These are phyloP conservation scores for Gentiana macrophylla DNA, from an alignment of 257 asterid species.

Conservation along the genomic window DNA sequence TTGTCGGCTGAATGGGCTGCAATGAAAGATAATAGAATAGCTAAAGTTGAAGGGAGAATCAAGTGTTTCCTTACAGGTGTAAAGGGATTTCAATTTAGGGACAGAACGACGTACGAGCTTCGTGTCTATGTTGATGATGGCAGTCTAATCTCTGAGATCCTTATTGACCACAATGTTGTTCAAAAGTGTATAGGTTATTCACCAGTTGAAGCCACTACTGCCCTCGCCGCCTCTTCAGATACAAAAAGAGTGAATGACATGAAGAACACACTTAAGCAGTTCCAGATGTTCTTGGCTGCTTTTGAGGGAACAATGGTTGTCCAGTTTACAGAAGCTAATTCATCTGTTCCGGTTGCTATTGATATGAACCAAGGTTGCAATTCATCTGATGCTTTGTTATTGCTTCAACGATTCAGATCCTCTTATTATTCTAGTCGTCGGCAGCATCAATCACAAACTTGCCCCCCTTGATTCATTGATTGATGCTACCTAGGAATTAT, in stretches of 20 bases:
- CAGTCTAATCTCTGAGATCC: slow-evolving; percentile 82
- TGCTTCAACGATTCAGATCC: slow-evolving; percentile 49
- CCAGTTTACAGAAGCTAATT: slow-evolving; percentile 32
- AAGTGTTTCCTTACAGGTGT: slow-evolving; percentile 83
- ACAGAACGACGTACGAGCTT: slow-evolving; percentile 56
- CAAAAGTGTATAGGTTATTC: slow-evolving; percentile 51
- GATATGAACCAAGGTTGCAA: slow-evolving; percentile 76
- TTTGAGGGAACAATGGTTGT: slow-evolving; percentile 62
- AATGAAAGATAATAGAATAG: slow-evolving; percentile 19
- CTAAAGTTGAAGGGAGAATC: slow-evolving; percentile 59
- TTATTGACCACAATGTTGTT: slow-evolving; percentile 58
- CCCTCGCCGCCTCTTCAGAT: slow-evolving; percentile 41
- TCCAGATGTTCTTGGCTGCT: slow-evolving; percentile 51
- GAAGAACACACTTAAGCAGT: slow-evolving; percentile 47
- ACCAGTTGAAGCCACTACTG: slow-evolving; percentile 60
- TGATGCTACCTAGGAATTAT: no score
- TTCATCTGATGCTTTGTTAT: slow-evolving; percentile 63
- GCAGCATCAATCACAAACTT: slow-evolving; percentile 19
- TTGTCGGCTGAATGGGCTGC: slow-evolving; percentile 53
- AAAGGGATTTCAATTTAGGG: slow-evolving; percentile 57
- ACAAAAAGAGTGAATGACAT: slow-evolving; percentile 25
- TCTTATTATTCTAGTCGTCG: slow-evolving; percentile 16
- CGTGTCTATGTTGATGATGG: slow-evolving; percentile 82
- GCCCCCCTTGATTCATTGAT: slow-evolving; percentile 26
- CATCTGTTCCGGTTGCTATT: slow-evolving; percentile 48